Percentiles rank a stretch among this genome's conserved stretches.
These are phyloP conservation scores for Claviceps sorghi DNA, from an alignment of 2,329 filamentous ascomycete genomes.

Conservation along the genomic window DNA sequence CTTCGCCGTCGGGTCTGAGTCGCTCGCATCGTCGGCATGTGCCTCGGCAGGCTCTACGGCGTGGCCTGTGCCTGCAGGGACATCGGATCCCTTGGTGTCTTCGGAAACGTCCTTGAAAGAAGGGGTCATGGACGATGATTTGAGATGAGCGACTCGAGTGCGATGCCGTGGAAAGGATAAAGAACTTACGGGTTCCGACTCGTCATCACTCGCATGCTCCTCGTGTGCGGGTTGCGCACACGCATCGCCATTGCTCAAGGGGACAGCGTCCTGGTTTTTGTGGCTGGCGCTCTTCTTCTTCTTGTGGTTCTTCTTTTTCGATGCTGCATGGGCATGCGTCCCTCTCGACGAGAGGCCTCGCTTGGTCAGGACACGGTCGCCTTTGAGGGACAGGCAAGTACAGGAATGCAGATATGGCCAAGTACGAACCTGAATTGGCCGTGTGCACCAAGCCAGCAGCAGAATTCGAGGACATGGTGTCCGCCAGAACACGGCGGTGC, in stretches of 20 bases:
- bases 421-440: slow-evolving; percentile 23
- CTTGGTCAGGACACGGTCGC: slow-evolving; percentile 18
- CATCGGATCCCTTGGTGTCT: slow-evolving; percentile 10
- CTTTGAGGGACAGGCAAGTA: neutral
- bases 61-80: slow-evolving; percentile 25
- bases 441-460: slow-evolving; percentile 21
- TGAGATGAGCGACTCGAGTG: slow-evolving; percentile 6
- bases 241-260: slow-evolving; percentile 18
- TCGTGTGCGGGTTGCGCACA: slow-evolving; percentile 19
- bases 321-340: slow-evolving; percentile 15
- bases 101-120: slow-evolving; percentile 15
- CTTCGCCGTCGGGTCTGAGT: slow-evolving; percentile 31
- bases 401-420: slow-evolving; percentile 5
- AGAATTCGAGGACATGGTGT: slow-evolving; percentile 26
- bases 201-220: slow-evolving; percentile 29
- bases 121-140: neutral
- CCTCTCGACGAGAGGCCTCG: slow-evolving; percentile 2
- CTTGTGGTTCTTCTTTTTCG: slow-evolving; percentile 44
- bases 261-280: slow-evolving; percentile 29
- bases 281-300: slow-evolving; percentile 42
- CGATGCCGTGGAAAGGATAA: neutral
- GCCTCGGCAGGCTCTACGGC: slow-evolving; percentile 16
- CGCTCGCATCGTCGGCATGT: slow-evolving; percentile 19
- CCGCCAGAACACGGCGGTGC: slow-evolving; percentile 4
- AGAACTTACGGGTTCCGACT: slow-evolving; percentile 19